Base-by-base conservation (phyloP, 192 early-diverging fungal genomes). In the Backusella circina region DNA sequence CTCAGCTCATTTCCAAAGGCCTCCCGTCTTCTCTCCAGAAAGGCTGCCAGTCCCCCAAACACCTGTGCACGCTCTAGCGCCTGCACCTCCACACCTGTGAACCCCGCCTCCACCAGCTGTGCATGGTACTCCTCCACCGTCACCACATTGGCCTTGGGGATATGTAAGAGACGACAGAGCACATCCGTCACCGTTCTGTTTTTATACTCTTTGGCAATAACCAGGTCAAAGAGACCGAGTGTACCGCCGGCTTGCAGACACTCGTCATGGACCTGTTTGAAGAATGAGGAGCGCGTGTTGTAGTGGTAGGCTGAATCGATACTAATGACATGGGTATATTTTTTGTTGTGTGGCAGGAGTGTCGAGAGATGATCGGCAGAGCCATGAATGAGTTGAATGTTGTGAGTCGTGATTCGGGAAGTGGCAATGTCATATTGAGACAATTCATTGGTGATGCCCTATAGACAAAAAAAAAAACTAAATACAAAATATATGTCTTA, bases 251-350 rank as follows among this genome's bases (percentile, higher is more conserved):
- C 35, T 16, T 80, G 75, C 33, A 30, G 5, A 1, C 83, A 73
- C 0, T 78, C 39, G 3, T 33, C 13, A 10, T 76, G 28, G 21
- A 75, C 77, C 12, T 79, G 68, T 4, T 47, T 65, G 1, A 87
- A 33, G 16, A 87, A 87, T 3, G 66, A 31, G 30, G 77, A 83
- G 1, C 84, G 82, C 1, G 86, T 84, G 32, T 80, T 77, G 70
- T 83, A 87, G 31, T 87, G 86, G 50, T 85, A 85, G 1, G 86
- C 86, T 0, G 84, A 82, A 66, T 87, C 86, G 32, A 87, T 81
- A 0, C 81, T 84, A 31, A 87, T 16, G 9, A 87, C 80, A 75
- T 79, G 70, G 10, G 16, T 5, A 1, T 36, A 18, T 13, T 47
- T 38, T 3, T 61, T 23, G 39, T 39, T 21, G 13, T n/a, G 3